Conservation (phyloP, 768 basidiomycete genomes). For the Termitomyces sp. region DNA sequence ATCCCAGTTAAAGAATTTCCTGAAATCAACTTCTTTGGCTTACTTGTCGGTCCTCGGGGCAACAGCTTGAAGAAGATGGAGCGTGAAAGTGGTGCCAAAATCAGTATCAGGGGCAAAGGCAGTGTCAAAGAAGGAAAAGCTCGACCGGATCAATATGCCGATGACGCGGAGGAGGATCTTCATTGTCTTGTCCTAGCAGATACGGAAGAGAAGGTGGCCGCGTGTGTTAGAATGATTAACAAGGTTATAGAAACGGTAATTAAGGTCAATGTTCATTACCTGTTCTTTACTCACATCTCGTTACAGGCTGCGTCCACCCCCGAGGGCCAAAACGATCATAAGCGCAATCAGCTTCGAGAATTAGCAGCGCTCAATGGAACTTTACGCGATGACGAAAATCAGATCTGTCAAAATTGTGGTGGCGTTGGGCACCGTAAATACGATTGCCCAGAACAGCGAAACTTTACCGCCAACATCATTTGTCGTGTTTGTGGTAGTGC, state of each 20-base stretch:
- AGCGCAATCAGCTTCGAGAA: constrained; percentile 97
- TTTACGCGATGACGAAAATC: constrained; percentile 98
- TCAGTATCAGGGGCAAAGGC: constrained; percentile 96
- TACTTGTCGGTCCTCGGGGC: constrained; percentile 96
- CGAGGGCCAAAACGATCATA: constrained; percentile 99
- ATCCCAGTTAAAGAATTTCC: constrained; percentile 99
- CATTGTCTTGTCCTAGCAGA: constrained; percentile 97
- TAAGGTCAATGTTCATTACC: neutral
- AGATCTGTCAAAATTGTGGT: constrained; percentile 97
- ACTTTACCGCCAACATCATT: constrained; percentile 99
- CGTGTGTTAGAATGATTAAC: constrained; percentile 95
- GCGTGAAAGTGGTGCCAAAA: constrained; percentile 95
- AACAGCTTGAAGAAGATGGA: constrained; percentile 99
- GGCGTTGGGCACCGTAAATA: constrained; percentile 96
- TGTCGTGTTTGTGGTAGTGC: constrained; percentile 98
- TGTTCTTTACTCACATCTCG: neutral
- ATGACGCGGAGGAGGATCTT: constrained; percentile 97
- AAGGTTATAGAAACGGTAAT: constrained; percentile 92
- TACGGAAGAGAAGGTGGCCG: constrained; percentile 82
- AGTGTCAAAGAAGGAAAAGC: constrained; percentile 99
- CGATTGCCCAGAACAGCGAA: constrained; percentile 97
- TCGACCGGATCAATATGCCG: constrained; percentile 88
- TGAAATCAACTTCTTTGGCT: constrained; percentile 99
- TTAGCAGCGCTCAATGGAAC: constrained; percentile 97
- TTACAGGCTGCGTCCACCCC: constrained; percentile 94